phyloP scores from a whole-genome alignment of 495 filamentous ascomycete species.

The Lepraria neglecta region DNA sequence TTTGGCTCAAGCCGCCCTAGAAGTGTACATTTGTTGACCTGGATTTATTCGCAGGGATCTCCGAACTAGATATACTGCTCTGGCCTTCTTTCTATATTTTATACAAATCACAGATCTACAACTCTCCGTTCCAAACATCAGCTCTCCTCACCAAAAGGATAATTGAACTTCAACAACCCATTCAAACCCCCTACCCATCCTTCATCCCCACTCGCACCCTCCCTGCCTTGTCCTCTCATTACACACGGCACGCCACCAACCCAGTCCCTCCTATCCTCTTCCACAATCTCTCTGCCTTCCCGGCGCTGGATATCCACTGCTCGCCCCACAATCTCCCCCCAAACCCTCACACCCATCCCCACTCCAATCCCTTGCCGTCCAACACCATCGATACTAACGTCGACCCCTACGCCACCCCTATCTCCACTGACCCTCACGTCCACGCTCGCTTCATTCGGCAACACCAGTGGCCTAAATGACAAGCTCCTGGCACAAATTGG shows the following conservation, averaged over 20 bases:
- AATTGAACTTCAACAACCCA: constrained; percentile 92
- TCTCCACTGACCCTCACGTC: constrained; percentile 65
- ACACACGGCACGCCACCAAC: constrained; percentile 54
- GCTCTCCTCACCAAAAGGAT: constrained; percentile 80
- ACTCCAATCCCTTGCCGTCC: constrained; percentile 49
- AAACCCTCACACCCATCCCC: constrained; percentile 71
- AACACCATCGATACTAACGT: constrained; percentile 70
- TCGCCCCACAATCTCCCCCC: constrained; percentile 69
- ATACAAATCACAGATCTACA: no score
- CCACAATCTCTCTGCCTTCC: constrained; percentile 71
- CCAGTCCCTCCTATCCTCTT: constrained; percentile 66
- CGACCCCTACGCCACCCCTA: constrained; percentile 62
- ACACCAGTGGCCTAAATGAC: constrained; percentile 82
- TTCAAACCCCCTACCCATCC: constrained; percentile 97
- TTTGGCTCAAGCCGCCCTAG: no score
- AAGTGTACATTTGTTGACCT: no score
- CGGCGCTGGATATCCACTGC: constrained; percentile 54
- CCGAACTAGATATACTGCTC: no score
- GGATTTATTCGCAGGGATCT: no score
- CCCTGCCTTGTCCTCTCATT: constrained; percentile 48
- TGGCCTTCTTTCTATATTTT: no score
- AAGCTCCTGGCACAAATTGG: constrained; percentile 91
- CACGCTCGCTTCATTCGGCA: constrained; percentile 80
- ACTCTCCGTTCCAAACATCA: constrained; percentile 8
- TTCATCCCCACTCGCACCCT: constrained; percentile 53